phyloP scores from a whole-genome alignment of 2,329 filamentous ascomycete species.

The Exutisphaerella laricina region DNA sequence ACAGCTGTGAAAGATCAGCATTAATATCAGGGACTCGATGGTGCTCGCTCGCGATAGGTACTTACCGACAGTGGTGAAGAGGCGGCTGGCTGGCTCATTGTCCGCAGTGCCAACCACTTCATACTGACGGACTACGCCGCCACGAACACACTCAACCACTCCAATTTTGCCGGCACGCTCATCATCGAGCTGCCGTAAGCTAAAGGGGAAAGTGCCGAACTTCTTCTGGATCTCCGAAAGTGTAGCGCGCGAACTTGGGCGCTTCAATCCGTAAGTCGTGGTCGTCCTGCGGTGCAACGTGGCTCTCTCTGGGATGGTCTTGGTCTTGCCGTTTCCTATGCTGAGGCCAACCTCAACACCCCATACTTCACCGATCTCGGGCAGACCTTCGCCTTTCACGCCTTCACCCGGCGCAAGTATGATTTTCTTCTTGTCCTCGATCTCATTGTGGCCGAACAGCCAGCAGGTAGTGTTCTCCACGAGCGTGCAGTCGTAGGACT shows the following conservation, averaged over 20 bases:
- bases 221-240: slow-evolving; percentile 95
- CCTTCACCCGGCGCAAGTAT: slow-evolving; percentile 82
- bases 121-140: slow-evolving; percentile 89
- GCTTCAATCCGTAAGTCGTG: slow-evolving; percentile 89
- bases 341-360: slow-evolving; percentile 94
- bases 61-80: slow-evolving; percentile 90
- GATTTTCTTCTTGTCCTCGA: slow-evolving; percentile 97
- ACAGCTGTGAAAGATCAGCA: slow-evolving; percentile 58
- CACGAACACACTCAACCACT: slow-evolving; percentile 91
- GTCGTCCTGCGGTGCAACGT: slow-evolving; percentile 91
- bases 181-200: slow-evolving; percentile 90
- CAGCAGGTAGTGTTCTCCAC: slow-evolving; percentile 98
- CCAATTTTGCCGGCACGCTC: slow-evolving; percentile 94
- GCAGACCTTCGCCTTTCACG: slow-evolving; percentile 81
- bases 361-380: slow-evolving; percentile 92
- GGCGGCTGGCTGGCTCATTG: slow-evolving; percentile 71
- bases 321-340: slow-evolving; percentile 88
- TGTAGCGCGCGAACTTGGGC: slow-evolving; percentile 85
- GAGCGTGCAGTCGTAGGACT: slow-evolving; percentile 83
- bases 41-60: slow-evolving; percentile 1
- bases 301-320: slow-evolving; percentile 77
- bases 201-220: slow-evolving; percentile 97
- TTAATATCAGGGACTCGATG: slow-evolving; percentile 4
- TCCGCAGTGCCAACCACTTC: slow-evolving; percentile 95
- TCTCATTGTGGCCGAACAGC: slow-evolving; percentile 94